Conservation (phyloP, 1,284 basidiomycete genomes). For the Tylopilus orsonianus region DNA sequence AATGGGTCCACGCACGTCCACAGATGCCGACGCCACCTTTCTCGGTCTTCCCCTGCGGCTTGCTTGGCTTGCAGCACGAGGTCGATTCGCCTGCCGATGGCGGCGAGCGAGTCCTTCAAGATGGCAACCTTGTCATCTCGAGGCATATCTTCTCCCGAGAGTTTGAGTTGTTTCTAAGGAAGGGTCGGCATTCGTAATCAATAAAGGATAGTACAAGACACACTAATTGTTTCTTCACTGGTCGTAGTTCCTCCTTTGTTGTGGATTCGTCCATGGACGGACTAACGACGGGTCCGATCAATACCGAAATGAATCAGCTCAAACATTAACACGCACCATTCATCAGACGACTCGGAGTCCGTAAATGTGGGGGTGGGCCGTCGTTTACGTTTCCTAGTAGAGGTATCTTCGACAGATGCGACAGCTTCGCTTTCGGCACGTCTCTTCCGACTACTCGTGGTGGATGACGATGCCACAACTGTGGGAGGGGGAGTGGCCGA, state of each 20-base stretch:
- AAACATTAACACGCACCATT: slow-evolving; percentile 61
- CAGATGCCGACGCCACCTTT: slow-evolving; percentile 89
- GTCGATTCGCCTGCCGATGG: slow-evolving; percentile 93
- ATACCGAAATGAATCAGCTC: not conserved
- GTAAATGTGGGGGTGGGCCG: slow-evolving; percentile 90
- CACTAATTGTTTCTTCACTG: slow-evolving; percentile 95
- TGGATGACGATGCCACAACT: slow-evolving; percentile 64
- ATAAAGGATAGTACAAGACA: slow-evolving; percentile 29
- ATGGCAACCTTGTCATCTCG: slow-evolving; percentile 95
- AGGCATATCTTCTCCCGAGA: slow-evolving; percentile 89
- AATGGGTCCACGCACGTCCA: slow-evolving; percentile 76
- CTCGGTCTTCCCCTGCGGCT: slow-evolving; percentile 73
- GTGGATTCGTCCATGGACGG: slow-evolving; percentile 95
- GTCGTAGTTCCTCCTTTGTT: slow-evolving; percentile 94
- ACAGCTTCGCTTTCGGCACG: slow-evolving; percentile 82
- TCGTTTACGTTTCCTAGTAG: slow-evolving; percentile 74
- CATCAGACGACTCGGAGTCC: slow-evolving; percentile 84
- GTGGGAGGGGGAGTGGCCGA: slow-evolving; percentile 71
- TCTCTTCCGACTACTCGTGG: slow-evolving; percentile 59
- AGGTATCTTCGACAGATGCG: slow-evolving; percentile 71
- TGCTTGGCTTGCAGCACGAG: slow-evolving; percentile 76
- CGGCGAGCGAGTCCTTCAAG: slow-evolving; percentile 92
- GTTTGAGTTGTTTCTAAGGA: slow-evolving; percentile 87
- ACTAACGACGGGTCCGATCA: slow-evolving; percentile 40
- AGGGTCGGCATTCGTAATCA: slow-evolving; percentile 9